These are phyloP conservation scores for Colletotrichum horii DNA, from an alignment of 2,329 filamentous ascomycete genomes.

Conservation along the genomic window DNA sequence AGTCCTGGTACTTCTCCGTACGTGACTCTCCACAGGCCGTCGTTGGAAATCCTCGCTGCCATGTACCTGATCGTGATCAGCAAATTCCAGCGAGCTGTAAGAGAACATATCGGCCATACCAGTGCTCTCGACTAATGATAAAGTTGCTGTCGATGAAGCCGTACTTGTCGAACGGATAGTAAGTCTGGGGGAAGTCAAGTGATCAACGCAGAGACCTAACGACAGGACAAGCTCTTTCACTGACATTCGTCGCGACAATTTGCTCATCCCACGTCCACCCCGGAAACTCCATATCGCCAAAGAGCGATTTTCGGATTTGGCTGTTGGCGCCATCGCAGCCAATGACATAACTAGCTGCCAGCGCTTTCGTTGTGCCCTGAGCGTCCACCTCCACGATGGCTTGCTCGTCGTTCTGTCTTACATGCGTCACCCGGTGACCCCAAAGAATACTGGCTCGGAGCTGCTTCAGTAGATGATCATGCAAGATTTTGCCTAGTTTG, in stretches of 20 bases:
- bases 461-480: not conserved
- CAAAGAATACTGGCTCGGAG: not conserved
- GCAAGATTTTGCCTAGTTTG: fast-evolving
- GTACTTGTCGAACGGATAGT: not conserved
- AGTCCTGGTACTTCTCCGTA: not conserved
- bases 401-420: not conserved
- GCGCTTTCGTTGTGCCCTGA: not conserved
- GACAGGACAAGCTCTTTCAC: not conserved
- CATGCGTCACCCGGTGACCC: not conserved
- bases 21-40: not conserved
- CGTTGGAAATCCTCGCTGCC: not conserved
- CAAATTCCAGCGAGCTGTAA: not conserved
- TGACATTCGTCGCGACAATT: not conserved
- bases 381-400: not conserved
- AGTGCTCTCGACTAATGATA: not conserved
- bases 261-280: not conserved
- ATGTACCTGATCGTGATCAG: not conserved
- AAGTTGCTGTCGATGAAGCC: not conserved
- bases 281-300: not conserved
- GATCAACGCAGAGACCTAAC: not conserved
- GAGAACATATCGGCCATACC: not conserved
- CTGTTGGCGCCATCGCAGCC: not conserved
- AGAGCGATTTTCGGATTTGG: not conserved
- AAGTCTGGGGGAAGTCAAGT: not conserved
- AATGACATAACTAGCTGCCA: not conserved